Evolutionary conservation across 2,329 filamentous ascomycete genomes (phyloP), one percentile per base, ranked within the genome.

Genomic region (Fusarium sp.): DNA sequence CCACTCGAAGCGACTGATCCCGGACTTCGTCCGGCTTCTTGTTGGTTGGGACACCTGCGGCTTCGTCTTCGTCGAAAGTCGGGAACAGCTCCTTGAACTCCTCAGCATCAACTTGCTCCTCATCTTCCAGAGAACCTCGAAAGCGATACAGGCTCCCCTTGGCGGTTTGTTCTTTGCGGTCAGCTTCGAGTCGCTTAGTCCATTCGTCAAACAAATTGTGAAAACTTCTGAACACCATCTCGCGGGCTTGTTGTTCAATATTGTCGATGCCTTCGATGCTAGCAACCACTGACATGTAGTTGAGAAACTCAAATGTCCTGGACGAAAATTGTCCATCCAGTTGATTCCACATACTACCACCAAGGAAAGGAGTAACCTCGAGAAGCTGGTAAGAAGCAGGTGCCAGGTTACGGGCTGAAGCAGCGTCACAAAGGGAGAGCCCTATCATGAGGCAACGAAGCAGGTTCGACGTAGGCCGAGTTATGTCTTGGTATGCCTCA

Each of bases 11-110:
- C 10, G 92, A 89, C 63, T 90, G 84, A 45, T 84, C 85, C 63
- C 86, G 89, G 66, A 87, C 85, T 73, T 81, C 79, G 52, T 82
- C 82, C 65, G 72, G 79, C 58, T 75, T 80, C 54, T 80, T 82
- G 63, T 72, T 74, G 60, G 73, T 73, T 5, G 73, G 56, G 12
- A 72, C 75, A 56, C 81, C 80, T 51, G 83, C 79, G 5, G 83
- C 81, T 5, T 84, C 80, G 2, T 87, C 86, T 3, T 88, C 86
- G 19, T 93, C 90, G 71, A 90, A 97, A 10, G 88, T 89, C 3
- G 95, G 95, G 83, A 98, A 98, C 11, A 98, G 84, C 71, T 92
- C 88, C 25, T 91, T 87, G 72, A 97, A 91, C 71, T 96, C 93
- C 61, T 92, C 88, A 70, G 92, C 88, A 58, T 94, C 90, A 15